Base-by-base conservation (phyloP, 768 basidiomycete species). In the Cantharellus anzutake region DNA sequence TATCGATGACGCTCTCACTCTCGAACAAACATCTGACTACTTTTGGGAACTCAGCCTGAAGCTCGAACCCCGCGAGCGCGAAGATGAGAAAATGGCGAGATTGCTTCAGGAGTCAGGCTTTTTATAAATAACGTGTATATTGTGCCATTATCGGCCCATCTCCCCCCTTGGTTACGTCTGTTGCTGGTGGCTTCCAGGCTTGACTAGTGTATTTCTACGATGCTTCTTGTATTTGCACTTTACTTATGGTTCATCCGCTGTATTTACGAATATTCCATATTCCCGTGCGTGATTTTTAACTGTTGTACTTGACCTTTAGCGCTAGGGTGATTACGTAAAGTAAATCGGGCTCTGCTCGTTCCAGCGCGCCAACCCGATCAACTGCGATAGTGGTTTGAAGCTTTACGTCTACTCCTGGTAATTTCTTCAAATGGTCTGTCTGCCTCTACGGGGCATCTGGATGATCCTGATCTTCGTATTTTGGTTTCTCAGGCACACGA, bases 1-100 rank as follows among this genome's bases (percentile, higher is more conserved):
- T 69, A 79, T 99, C 62, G 83, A 85, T 62, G 83, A 86, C 55
- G 81, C 82, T 1, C 75, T 98, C 63, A 79, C 78, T 63, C 79
- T 80, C 69, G 84, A 80, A 69, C 79, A 69, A 84, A 89, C 60
- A 77, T 78, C 63, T 84, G 57, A 57, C 53, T 63, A 63, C 51
- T 64, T 89, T 69, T 98, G 93, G 84, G 77, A 82, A 59, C 75
- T 86, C 60, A 90, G 86, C 71, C 73, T 94, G 60, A 82, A 85
- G 67, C 77, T 88, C 29, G 94, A 99, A 69, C 94, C 94, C 20
- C 78, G 91, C 62, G 94, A 99, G 71, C 77, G 90, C 52, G 94
- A 97, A 65, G 91, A 94, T 64, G 94, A 96, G 73, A 90, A 91
- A 76, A 93, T 96, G 89, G 87, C 88, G 4, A 76, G 88, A 55